Evolutionary conservation across 805 yeast species (phyloP).

Genomic region (Yamadazyma laniorum): DNA sequence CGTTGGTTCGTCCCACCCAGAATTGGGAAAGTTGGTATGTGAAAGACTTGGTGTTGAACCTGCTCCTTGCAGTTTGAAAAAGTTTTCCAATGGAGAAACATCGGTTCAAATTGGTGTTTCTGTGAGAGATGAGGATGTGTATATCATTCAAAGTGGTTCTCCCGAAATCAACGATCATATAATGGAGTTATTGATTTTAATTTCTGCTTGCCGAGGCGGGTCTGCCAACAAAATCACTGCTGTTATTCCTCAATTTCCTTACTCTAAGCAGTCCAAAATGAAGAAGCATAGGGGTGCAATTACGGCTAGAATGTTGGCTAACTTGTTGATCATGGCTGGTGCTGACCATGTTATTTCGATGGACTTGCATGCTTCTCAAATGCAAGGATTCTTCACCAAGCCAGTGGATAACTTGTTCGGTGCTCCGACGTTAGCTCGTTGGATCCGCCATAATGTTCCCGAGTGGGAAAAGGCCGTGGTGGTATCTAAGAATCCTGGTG

Average conservation of each 20-base stretch:
- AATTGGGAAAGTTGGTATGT: slow-evolving; percentile 86
- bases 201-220: slow-evolving; percentile 96
- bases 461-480: slow-evolving; percentile 89
- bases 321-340: slow-evolving; percentile 93
- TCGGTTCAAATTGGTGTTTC: slow-evolving; percentile 93
- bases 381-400: slow-evolving; percentile 97
- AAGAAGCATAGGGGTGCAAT: slow-evolving; percentile 98
- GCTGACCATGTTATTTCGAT: slow-evolving; percentile 98
- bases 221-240: slow-evolving; percentile 97
- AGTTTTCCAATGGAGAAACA: slow-evolving; percentile 97
- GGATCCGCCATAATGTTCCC: slow-evolving; percentile 89
- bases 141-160: slow-evolving; percentile 86
- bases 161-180: slow-evolving; percentile 88
- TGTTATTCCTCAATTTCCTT: slow-evolving; percentile 96
- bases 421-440: slow-evolving; percentile 91
- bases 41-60: slow-evolving; percentile 88
- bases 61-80: slow-evolving; percentile 87
- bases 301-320: slow-evolving; percentile 97
- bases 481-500: slow-evolving; percentile 99
- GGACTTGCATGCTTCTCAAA: slow-evolving; percentile 96
- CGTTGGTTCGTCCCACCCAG: slow-evolving; percentile 96
- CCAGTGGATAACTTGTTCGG: slow-evolving; percentile 97
- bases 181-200: slow-evolving; percentile 91
- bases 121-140: slow-evolving; percentile 95
- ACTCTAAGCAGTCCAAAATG: slow-evolving; percentile 96